phyloP scores from a whole-genome alignment of 1,284 basidiomycete genomes.

The Athelia psychrophila region DNA sequence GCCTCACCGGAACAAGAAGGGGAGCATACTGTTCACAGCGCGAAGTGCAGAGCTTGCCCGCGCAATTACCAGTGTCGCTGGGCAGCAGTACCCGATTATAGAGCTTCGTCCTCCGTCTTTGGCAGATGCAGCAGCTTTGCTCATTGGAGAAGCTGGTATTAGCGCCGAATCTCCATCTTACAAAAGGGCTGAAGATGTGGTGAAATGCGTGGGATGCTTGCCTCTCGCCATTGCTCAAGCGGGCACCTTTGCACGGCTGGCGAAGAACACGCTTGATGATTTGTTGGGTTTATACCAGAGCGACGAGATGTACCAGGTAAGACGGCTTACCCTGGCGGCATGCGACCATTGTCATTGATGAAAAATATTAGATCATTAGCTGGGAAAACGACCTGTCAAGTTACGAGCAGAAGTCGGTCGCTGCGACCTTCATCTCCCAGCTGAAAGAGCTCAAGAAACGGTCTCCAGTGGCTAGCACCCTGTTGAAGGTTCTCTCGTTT shows the following conservation, averaged over 20 bases:
- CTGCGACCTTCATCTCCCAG: neutral
- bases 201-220: neutral
- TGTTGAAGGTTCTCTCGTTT: neutral
- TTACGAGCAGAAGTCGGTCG: neutral
- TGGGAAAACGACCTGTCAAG: neutral
- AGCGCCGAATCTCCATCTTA: neutral
- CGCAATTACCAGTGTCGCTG: neutral
- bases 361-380: neutral
- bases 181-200: neutral
- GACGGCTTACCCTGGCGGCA: neutral
- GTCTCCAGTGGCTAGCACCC: neutral
- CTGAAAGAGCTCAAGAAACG: neutral
- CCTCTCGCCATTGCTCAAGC: neutral
- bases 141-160: neutral
- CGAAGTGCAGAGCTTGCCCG: neutral
- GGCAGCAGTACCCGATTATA: neutral
- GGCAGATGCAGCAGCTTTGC: neutral
- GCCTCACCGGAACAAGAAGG: neutral
- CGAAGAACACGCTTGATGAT: neutral
- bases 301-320: neutral
- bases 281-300: neutral
- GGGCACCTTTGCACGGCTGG: neutral
- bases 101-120: neutral
- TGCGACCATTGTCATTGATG: neutral
- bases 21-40: neutral